Conservation (phyloP, 2,329 filamentous ascomycete species). For the Penicillium sp. region DNA sequence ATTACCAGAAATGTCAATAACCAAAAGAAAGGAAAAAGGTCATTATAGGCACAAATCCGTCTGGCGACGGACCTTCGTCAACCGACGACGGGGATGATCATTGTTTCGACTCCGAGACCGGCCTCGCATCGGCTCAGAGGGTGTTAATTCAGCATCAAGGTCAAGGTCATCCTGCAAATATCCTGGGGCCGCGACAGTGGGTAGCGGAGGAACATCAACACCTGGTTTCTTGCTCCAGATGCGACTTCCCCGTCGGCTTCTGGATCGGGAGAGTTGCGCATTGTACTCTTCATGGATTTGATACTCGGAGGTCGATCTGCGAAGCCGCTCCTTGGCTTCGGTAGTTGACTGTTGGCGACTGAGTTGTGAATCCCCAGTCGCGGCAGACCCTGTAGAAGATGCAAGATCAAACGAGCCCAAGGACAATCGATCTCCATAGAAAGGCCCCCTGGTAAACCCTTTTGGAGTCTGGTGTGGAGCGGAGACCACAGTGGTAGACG, state of each 20-base stretch:
- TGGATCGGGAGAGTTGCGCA: constrained; percentile 11
- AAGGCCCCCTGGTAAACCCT: constrained; percentile 2
- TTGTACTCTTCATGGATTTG: background rate
- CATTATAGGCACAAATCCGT: constrained; percentile 12
- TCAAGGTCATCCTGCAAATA: constrained; percentile 4
- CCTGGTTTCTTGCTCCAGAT: constrained; percentile 14
- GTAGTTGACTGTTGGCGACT: constrained; percentile 1
- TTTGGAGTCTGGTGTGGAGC: background rate
- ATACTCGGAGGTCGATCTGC: constrained; percentile 12
- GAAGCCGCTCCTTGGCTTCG: constrained; percentile 1
- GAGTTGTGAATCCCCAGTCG: constrained; percentile 1
- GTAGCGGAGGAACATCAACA: constrained; percentile 16
- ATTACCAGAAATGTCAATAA: constrained; percentile 4
- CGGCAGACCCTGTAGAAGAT: constrained; percentile 4
- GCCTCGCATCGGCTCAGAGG: constrained; percentile 17
- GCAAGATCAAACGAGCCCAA: background rate
- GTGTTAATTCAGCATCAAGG: background rate
- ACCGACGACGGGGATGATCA: constrained; percentile 14
- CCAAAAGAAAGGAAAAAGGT: constrained; percentile 10
- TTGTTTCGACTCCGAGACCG: constrained; percentile 21
- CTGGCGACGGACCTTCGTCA: constrained; percentile 13
- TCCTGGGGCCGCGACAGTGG: constrained; percentile 17
- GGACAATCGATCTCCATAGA: constrained; percentile 12
- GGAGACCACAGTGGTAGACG: background rate
- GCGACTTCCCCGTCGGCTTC: constrained; percentile 10